Evolutionary conservation across 345 rosid species (phyloP), one percentile per base, ranked within the genome.

Genomic region (Schrenkiella parvula): DNA sequence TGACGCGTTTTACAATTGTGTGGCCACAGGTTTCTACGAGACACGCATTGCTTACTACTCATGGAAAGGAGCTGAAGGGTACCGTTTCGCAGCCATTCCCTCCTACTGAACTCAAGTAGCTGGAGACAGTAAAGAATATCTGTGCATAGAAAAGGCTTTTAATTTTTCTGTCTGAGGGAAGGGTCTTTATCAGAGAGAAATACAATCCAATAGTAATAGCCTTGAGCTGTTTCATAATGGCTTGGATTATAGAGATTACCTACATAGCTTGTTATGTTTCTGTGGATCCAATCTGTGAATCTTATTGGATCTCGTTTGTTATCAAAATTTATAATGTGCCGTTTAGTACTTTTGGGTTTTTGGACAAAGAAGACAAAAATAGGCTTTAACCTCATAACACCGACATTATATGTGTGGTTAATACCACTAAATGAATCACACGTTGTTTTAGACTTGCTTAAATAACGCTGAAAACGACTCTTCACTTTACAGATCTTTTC

Each of bases 41-140:
- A 90, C 89, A 8, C 85, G 96, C 37, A 81, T 90, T 26, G 98
- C 98, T 37, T 93, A 93, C 79, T 93, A 93, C 52, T 82, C 93
- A 22, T 93, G 95, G 95, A 87, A 92, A 81, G 98, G 97, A 17
- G 89, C 82, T 5, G 80, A 80, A 53, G 98, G 97, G 29, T 87
- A 86, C 74, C 92, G 87, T 51, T 93, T 88, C 56, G 76, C 92
- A 38, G 80, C 96, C 25, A 93, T 93, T 73, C 98, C 98, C 4
- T 81, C 81, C 51, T 93, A 90, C 77, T 93, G 66, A 80, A 39
- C 4, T n/a, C 57, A 25, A 35, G 64, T 67, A 62, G 32, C 39
- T 17, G 55, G 53, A 48, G 28, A 58, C 18, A n/a, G 28, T 68
- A 23, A 60, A 34, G 55, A 68, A 2, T 35, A 35, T 55, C 2